Percentiles rank a stretch among this genome's conserved stretches.
Conservation (phyloP, 306 rosid species). For the Cyamopsis tetragonoloba region DNA sequence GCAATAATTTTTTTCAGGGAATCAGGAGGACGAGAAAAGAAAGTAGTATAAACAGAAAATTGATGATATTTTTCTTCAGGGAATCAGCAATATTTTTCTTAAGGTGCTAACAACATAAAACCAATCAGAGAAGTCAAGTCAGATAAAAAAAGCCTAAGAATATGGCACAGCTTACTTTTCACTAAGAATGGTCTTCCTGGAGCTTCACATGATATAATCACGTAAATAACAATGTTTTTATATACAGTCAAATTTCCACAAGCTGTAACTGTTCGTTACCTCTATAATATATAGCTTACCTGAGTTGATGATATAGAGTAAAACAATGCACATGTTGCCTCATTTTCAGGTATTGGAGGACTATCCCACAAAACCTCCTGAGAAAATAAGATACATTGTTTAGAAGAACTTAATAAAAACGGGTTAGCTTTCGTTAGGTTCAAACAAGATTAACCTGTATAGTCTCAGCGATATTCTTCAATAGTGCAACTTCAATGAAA, state of each 20-base stretch:
- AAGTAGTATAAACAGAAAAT: conserved; percentile 2
- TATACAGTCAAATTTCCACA: conserved; percentile 7
- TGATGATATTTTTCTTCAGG: too few relatives aligned
- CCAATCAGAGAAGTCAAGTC: neutral
- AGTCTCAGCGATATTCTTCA: conserved; percentile 72
- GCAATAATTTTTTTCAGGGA: conserved; percentile 1
- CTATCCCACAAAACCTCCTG: conserved; percentile 96
- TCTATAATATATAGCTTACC: conserved; percentile 39
- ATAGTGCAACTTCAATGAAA: conserved; percentile 90
- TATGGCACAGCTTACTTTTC: conserved; percentile 21
- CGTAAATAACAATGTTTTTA: neutral
- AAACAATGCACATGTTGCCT: conserved; percentile 90
- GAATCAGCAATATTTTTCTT: too few relatives aligned
- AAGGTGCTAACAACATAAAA: conserved; percentile 20
- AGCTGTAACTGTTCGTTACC: conserved; percentile 8
- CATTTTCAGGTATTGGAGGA: conserved; percentile 77
- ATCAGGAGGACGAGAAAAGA: neutral
- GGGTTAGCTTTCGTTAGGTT: conserved; percentile 1
- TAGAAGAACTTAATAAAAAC: neutral
- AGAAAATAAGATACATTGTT: conserved; percentile 6
- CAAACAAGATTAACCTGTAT: conserved; percentile 54
- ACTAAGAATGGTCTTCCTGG: conserved; percentile 3
- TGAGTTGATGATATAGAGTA: conserved; percentile 97
- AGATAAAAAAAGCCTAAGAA: conserved; percentile 15
- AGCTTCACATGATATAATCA: conserved; percentile 11